phyloP scores from a whole-genome alignment of 2,329 filamentous ascomycete genomes.

The Xylariaceae sp. region DNA sequence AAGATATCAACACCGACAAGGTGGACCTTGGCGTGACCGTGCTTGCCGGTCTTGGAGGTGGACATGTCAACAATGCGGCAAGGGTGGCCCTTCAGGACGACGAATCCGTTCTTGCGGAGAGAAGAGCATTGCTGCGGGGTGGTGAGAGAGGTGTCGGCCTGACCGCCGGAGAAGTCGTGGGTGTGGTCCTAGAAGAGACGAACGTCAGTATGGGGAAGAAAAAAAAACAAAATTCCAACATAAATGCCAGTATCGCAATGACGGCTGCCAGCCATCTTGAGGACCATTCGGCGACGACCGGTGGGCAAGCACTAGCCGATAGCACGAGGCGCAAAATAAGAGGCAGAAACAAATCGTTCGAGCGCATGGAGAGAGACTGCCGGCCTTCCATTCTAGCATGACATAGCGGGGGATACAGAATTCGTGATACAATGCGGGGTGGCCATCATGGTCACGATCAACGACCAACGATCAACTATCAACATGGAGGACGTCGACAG shows the following conservation, averaged over 20 bases:
- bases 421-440: conserved; percentile 23
- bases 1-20: conserved; percentile 98
- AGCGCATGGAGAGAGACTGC: background rate
- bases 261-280: background rate
- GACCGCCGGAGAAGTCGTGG: conserved; percentile 79
- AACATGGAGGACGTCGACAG: background rate
- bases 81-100: conserved; percentile 96
- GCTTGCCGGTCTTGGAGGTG: conserved; percentile 99
- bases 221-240: background rate
- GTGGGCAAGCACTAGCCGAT: background rate
- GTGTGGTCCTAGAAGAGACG: conserved; percentile 49
- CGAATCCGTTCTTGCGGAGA: conserved; percentile 97
- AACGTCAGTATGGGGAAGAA: conserved; percentile 19
- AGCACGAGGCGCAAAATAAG: background rate
- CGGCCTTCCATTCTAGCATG: background rate
- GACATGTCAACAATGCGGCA: conserved; percentile 99
- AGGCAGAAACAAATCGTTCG: background rate
- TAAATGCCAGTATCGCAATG: too few species aligned
- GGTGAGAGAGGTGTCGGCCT: conserved; percentile 92
- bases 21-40: conserved; percentile 99
- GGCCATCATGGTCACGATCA: background rate
- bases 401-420: conserved; percentile 13
- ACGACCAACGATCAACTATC: too few species aligned
- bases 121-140: conserved; percentile 99
- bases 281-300: background rate